Evolutionary conservation across 2,329 filamentous ascomycete genomes (phyloP).

Genomic region (Calonectria multiphialidica): DNA sequence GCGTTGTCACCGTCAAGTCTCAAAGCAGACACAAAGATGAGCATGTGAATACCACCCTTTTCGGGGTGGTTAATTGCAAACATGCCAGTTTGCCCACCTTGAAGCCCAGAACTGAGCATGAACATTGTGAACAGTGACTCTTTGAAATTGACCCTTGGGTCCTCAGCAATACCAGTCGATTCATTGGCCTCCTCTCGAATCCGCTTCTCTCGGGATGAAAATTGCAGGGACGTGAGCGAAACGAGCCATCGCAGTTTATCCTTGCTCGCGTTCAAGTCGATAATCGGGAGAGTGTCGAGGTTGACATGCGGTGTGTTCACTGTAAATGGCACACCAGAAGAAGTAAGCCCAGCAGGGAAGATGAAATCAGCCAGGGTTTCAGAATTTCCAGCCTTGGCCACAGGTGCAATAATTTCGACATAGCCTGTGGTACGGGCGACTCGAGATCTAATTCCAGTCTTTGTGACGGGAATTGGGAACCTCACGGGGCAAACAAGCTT

Average conservation of each 20-base stretch:
- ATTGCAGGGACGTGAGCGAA: slow-evolving; percentile 53
- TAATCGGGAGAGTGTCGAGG: slow-evolving; percentile 58
- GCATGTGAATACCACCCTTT: slow-evolving; percentile 54
- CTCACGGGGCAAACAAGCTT: slow-evolving; percentile 47
- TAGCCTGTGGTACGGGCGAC: slow-evolving; percentile 59
- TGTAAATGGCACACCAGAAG: slow-evolving; percentile 46
- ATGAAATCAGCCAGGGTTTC: slow-evolving; percentile 49
- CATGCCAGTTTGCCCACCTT: slow-evolving; percentile 57
- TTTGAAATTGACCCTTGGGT: slow-evolving; percentile 59
- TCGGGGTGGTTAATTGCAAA: slow-evolving; percentile 55
- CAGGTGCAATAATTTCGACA: slow-evolving; percentile 56
- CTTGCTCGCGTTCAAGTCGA: slow-evolving; percentile 52
- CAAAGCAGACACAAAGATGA: slow-evolving; percentile 56
- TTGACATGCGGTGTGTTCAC: slow-evolving; percentile 57
- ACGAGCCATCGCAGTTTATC: slow-evolving; percentile 52
- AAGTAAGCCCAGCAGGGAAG: slow-evolving; percentile 49
- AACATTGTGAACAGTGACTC: slow-evolving; percentile 62
- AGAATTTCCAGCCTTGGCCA: slow-evolving; percentile 41
- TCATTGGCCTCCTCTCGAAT: slow-evolving; percentile 46
- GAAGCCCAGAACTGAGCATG: slow-evolving; percentile 58
- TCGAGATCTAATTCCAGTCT: slow-evolving; percentile 50
- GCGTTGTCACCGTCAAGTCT: slow-evolving; percentile 57
- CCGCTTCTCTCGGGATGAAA: slow-evolving; percentile 56
- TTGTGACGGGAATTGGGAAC: slow-evolving; percentile 56
- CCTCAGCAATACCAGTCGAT: slow-evolving; percentile 39